Evolutionary conservation across 2,329 filamentous ascomycete species (phyloP).

Genomic region (Tolypocladium pustulatum): DNA sequence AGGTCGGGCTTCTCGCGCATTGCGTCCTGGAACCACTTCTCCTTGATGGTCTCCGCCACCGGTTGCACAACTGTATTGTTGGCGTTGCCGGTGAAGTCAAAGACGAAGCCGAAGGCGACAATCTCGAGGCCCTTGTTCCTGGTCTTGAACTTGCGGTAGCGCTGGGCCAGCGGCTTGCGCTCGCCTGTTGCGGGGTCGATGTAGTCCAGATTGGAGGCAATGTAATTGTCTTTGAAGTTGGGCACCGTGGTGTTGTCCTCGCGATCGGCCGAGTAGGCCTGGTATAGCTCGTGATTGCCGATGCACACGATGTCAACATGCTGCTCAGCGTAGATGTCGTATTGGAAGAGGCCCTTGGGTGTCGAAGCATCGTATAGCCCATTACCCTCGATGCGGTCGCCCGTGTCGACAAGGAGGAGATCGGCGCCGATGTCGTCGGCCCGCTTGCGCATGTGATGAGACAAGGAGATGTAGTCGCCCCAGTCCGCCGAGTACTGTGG

Average conservation of each 20-base stretch:
- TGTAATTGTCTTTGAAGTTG: constrained; percentile 68
- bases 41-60: constrained; percentile 69
- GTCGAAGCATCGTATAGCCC: constrained; percentile 84
- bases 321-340: constrained; percentile 77
- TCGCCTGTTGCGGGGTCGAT: constrained; percentile 61
- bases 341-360: constrained; percentile 82
- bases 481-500: constrained; percentile 91
- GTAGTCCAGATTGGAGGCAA: constrained; percentile 91
- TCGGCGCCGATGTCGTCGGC: constrained; percentile 74
- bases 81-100: constrained; percentile 82
- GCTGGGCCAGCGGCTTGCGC: constrained; percentile 63
- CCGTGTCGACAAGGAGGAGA: constrained; percentile 88
- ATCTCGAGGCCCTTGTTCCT: constrained; percentile 79
- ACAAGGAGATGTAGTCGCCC: constrained; percentile 95
- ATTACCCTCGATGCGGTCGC: constrained; percentile 88
- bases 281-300: constrained; percentile 94
- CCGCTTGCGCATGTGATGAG: constrained; percentile 66
- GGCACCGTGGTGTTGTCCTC: constrained; percentile 76
- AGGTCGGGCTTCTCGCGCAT: constrained; percentile 79
- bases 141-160: constrained; percentile 84
- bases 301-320: constrained; percentile 74
- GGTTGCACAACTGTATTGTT: constrained; percentile 81
- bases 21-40: constrained; percentile 81
- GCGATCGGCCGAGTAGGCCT: constrained; percentile 61
- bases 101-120: constrained; percentile 86